Conservation (phyloP, 1,139 yeast genomes). For the Pichia cactophila region DNA sequence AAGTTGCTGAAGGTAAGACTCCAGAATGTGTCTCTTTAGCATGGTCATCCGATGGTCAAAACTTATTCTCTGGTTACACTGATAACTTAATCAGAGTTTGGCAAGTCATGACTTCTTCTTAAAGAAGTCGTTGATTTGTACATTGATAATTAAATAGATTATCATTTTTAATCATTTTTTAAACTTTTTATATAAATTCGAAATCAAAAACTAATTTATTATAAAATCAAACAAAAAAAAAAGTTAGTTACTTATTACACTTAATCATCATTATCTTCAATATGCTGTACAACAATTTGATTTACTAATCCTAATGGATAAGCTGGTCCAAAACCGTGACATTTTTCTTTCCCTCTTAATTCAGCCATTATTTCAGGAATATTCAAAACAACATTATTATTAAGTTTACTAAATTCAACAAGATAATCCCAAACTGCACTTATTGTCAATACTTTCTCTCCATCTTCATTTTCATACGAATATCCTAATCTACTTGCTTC, state of each 20-base stretch:
- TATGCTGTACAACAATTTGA: conserved; percentile 20
- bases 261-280: conserved; percentile 3
- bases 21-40: conserved; percentile 98
- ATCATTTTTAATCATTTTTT: background rate
- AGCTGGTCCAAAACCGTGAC: conserved; percentile 85
- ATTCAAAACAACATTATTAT: conserved; percentile 46
- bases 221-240: background rate
- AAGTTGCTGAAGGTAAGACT: conserved; percentile 92
- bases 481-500: conserved; percentile 8
- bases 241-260: background rate
- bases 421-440: conserved; percentile 83
- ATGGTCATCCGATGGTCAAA: conserved; percentile 99
- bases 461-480: conserved; percentile 25
- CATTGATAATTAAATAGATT: background rate
- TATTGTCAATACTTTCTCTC: conserved; percentile 49
- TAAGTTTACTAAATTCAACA: conserved; percentile 39
- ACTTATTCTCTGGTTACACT: conserved; percentile 99
- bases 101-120: conserved; percentile 94
- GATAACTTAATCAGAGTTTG: conserved; percentile 99
- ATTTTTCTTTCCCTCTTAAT: conserved; percentile 59
- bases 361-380: conserved; percentile 48
- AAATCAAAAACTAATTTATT: background rate
- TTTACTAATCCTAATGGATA: conserved; percentile 49
- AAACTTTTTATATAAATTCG: background rate
- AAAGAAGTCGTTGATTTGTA: conserved; percentile 25